A percentile compares a stretch with the other conserved stretches of the same genome.
These are phyloP conservation scores for Fusarium chlamydosporum DNA, from an alignment of 2,329 filamentous ascomycete genomes.

Conservation along the genomic window DNA sequence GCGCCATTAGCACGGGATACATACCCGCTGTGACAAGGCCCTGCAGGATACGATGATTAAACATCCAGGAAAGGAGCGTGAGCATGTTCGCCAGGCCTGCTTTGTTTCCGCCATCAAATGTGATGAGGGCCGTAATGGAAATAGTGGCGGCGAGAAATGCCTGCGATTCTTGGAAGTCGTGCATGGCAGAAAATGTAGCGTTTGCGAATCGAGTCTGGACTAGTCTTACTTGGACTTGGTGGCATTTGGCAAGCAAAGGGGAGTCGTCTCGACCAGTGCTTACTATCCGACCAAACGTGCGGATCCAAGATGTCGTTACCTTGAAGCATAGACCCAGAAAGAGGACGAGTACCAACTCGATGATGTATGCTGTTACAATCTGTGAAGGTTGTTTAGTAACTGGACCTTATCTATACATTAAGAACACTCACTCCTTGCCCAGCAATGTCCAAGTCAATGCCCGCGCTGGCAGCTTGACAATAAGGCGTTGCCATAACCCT, in stretches of 20 bases:
- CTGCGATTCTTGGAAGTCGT: conserved; percentile 10
- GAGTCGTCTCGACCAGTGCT: background rate
- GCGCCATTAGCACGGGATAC: background rate
- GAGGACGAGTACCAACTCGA: background rate
- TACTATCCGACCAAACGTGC: background rate
- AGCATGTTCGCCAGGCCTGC: background rate
- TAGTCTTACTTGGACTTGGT: background rate
- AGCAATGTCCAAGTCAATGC: background rate
- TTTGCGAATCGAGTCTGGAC: background rate
- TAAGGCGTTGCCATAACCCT: background rate
- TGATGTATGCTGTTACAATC: conserved; percentile 10
- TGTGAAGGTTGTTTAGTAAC: fast-evolving
- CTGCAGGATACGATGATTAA: background rate
- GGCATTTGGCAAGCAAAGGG: fast-evolving
- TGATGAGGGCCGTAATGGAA: conserved; percentile 8
- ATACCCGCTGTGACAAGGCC: conserved; percentile 1
- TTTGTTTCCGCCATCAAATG: background rate
- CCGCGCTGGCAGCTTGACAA: background rate
- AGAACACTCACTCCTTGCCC: background rate
- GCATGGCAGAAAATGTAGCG: background rate
- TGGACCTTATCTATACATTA: fast-evolving
- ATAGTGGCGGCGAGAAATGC: conserved; percentile 9
- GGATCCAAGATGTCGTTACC: background rate
- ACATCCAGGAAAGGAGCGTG: background rate
- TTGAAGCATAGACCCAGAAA: conserved; percentile 1